Conservation (phyloP, 768 basidiomycete species). For the Mycena floridula region DNA sequence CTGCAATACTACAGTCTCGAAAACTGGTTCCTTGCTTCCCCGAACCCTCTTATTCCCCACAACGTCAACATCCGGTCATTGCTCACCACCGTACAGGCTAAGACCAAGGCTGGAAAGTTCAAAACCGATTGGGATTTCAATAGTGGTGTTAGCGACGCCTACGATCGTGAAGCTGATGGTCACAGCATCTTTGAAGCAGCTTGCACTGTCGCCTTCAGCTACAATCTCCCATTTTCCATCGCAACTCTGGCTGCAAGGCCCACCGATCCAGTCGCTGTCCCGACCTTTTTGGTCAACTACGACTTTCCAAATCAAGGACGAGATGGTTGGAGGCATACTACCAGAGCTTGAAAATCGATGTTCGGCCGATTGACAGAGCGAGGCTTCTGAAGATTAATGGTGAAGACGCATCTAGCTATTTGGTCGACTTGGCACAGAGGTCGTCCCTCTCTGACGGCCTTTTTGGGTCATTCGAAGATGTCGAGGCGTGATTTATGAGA, state of each 20-base stretch:
- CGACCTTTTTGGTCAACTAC: slow-evolving; percentile 13
- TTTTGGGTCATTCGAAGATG: slow-evolving; percentile 9
- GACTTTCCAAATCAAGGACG: slow-evolving; percentile 12
- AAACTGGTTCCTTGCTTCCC: slow-evolving; percentile 12
- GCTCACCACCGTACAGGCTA: slow-evolving; percentile 8
- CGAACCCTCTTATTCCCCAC: slow-evolving; percentile 14
- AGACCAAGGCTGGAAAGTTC: slow-evolving; percentile 3
- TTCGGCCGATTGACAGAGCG: slow-evolving; percentile 9
- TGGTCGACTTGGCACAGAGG: slow-evolving; percentile 8
- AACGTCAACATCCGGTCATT: slow-evolving; percentile 16
- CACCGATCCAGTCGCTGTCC: slow-evolving; percentile 6
- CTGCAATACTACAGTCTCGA: slow-evolving; percentile 11
- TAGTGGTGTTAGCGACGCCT: slow-evolving; percentile 7
- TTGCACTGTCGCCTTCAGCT: slow-evolving; percentile 10
- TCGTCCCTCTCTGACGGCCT: slow-evolving; percentile 12
- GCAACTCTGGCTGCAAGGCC: slow-evolving; percentile 8
- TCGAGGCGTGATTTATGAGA: slow-evolving; percentile 12
- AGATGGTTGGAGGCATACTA: slow-evolving; percentile 9
- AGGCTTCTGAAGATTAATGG: slow-evolving; percentile 10
- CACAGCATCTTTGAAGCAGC: slow-evolving; percentile 7
- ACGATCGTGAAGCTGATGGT: slow-evolving; percentile 11
- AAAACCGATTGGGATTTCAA: slow-evolving; percentile 14
- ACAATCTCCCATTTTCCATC: slow-evolving; percentile 10
- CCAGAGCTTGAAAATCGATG: slow-evolving; percentile 9
- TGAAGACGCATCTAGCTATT: slow-evolving; percentile 10